phyloP scores from a whole-genome alignment of 805 yeast genomes.

The Cyberlindnera japonica region DNA sequence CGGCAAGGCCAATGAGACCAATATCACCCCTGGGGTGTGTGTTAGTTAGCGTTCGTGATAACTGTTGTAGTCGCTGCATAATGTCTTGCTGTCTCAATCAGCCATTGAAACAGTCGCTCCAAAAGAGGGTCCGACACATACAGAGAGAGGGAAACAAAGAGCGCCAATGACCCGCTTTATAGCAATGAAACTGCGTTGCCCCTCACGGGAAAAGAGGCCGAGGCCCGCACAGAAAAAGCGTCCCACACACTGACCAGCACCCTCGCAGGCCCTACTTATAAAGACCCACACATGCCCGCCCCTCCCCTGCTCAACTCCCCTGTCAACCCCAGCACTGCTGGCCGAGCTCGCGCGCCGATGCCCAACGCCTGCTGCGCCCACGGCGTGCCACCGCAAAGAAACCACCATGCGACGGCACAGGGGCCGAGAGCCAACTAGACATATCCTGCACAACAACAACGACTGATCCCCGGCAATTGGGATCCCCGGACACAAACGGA shows the following conservation, averaged over 20 bases:
- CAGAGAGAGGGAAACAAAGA: neutral
- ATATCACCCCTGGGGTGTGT: constrained; percentile 70
- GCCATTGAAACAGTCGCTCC: neutral
- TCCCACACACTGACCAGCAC: neutral
- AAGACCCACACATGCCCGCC: too few species aligned
- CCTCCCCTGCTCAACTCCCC: too few species aligned
- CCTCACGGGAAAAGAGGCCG: neutral
- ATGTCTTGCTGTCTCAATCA: neutral
- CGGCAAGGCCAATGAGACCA: constrained; percentile 99
- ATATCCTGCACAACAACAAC: too few species aligned
- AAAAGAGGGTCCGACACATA: neutral
- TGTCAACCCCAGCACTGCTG: too few species aligned
- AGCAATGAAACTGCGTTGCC: neutral
- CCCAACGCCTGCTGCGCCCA: too few species aligned
- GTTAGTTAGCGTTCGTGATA: constrained; percentile 18
- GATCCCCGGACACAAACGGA: neutral
- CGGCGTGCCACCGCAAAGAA: neutral
- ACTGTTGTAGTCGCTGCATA: constrained; percentile 13
- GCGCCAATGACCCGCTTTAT: neutral
- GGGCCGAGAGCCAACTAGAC: too few species aligned
- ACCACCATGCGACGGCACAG: neutral
- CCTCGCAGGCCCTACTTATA: neutral
- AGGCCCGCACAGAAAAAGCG: neutral
- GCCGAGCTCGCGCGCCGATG: too few species aligned
- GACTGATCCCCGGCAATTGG: too few species aligned